A percentile compares a stretch with the other conserved stretches of the same genome.
Evolutionary conservation across 2,329 filamentous ascomycete species (phyloP).

Genomic region (Emergomyces africanus): DNA sequence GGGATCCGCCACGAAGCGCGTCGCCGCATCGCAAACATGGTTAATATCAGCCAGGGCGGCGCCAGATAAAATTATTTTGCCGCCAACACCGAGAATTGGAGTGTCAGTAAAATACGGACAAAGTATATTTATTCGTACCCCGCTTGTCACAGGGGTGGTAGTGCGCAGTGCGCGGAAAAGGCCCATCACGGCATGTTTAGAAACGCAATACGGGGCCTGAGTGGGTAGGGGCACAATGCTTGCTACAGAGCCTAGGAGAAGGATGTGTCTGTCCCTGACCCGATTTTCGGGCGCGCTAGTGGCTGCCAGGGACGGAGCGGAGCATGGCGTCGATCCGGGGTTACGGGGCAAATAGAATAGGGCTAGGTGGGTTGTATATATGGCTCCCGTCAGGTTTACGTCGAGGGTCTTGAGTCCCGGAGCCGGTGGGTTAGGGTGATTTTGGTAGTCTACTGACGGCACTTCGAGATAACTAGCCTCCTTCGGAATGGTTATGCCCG

Average conservation of each 20-base stretch:
- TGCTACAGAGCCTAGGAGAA: constrained; percentile 52
- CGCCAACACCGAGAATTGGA: constrained; percentile 40
- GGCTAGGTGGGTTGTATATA: constrained; percentile 54
- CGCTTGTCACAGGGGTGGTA: constrained; percentile 34
- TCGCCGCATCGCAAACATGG: constrained; percentile 53
- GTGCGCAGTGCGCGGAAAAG: constrained; percentile 48
- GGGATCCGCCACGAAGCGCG: constrained; percentile 48
- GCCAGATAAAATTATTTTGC: constrained; percentile 44
- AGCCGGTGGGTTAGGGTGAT: constrained; percentile 30
- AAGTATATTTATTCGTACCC: constrained; percentile 53
- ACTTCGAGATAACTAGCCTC: constrained; percentile 32
- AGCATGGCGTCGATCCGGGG: constrained; percentile 28
- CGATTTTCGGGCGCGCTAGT: constrained; percentile 14
- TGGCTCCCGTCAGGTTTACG: constrained; percentile 51
- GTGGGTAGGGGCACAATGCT: constrained; percentile 32
- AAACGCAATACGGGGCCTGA: constrained; percentile 43
- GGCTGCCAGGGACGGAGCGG: constrained; percentile 12
- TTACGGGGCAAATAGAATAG: constrained; percentile 46
- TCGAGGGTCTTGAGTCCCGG: constrained; percentile 44
- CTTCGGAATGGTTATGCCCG: constrained; percentile 42
- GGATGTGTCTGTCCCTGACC: constrained; percentile 44
- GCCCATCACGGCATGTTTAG: constrained; percentile 55
- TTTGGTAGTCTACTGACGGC: constrained; percentile 21
- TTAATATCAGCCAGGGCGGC: constrained; percentile 39
- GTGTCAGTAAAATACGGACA: constrained; percentile 55